Evolutionary conservation across 1,139 yeast genomes (phyloP).

Genomic region (Hemisphaericaspora xylofermentans): DNA sequence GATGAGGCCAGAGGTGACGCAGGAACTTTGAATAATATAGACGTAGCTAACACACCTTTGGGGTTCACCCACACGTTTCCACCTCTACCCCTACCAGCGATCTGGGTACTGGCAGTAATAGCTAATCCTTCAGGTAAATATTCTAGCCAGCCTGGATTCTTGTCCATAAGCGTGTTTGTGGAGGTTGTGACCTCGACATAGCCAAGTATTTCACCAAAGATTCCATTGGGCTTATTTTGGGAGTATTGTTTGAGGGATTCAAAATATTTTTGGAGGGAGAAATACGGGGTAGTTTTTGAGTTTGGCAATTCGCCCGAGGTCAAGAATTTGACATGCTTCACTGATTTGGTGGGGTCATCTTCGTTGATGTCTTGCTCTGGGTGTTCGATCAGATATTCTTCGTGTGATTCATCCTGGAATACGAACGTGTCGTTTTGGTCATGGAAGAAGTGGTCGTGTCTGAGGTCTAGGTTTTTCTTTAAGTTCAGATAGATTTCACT

Average conservation of each 20-base stretch:
- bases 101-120: slow-evolving; percentile 78
- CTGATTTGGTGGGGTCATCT: slow-evolving; percentile 55
- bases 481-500: slow-evolving; percentile 30
- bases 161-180: slow-evolving; percentile 75
- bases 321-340: slow-evolving; percentile 52
- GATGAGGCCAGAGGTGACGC: slow-evolving; percentile 33
- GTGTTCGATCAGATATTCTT: slow-evolving; percentile 11
- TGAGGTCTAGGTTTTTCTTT: slow-evolving; percentile 41
- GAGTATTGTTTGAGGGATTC: slow-evolving; percentile 36
- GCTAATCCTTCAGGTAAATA: slow-evolving; percentile 70
- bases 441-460: slow-evolving; percentile 42
- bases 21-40: slow-evolving; percentile 67
- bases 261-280: slow-evolving; percentile 62
- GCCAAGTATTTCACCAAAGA: slow-evolving; percentile 61
- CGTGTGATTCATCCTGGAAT: slow-evolving; percentile 32
- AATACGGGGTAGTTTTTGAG: slow-evolving; percentile 62
- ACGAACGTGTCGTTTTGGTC: slow-evolving; percentile 57
- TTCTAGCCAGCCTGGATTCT: slow-evolving; percentile 59
- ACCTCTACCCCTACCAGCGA: slow-evolving; percentile 91
- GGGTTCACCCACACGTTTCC: slow-evolving; percentile 97
- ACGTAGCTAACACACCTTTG: slow-evolving; percentile 82
- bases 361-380: slow-evolving; percentile 16
- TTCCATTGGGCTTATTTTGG: slow-evolving; percentile 22
- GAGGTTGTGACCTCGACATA: slow-evolving; percentile 92
- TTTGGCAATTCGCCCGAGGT: slow-evolving; percentile 47